These are phyloP conservation scores for Colletotrichum chlorophyti DNA, from an alignment of 2,329 filamentous ascomycete genomes.

Conservation along the genomic window DNA sequence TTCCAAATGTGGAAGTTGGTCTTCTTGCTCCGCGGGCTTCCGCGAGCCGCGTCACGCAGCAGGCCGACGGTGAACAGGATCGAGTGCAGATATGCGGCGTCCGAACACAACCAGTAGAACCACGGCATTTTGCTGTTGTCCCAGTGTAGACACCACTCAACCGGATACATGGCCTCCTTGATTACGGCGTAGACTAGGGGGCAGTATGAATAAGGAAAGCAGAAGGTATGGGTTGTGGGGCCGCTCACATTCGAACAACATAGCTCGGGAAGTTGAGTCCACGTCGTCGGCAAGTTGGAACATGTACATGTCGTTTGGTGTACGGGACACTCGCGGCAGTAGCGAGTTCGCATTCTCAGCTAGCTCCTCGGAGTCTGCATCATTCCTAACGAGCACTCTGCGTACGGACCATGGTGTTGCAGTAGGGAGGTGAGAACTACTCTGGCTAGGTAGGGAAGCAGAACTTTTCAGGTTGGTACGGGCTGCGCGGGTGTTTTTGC, in stretches of 20 bases:
- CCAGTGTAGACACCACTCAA: constrained; percentile 35
- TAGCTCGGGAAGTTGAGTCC: background rate
- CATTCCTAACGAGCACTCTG: background rate
- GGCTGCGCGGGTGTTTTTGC: constrained; percentile 19
- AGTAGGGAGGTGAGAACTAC: background rate
- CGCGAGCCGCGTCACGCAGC: constrained; percentile 20
- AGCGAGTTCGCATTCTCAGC: background rate
- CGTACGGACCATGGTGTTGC: too few relatives aligned
- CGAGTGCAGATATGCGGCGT: constrained; percentile 34
- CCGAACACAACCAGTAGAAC: constrained; percentile 38
- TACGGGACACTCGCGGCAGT: background rate
- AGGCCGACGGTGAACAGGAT: constrained; percentile 35
- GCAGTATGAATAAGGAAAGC: background rate
- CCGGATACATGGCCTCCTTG: constrained; percentile 36
- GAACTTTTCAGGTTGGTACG: background rate
- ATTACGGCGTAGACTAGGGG: constrained; percentile 13
- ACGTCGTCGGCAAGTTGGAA: constrained; percentile 31
- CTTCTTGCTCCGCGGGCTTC: background rate
- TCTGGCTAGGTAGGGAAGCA: background rate
- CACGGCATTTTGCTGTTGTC: constrained; percentile 33
- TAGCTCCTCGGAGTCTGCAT: background rate
- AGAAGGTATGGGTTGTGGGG: too few relatives aligned
- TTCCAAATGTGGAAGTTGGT: constrained; percentile 17
- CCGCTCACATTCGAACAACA: constrained; percentile 21
- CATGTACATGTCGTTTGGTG: constrained; percentile 32